A percentile compares a stretch with the other conserved stretches of the same genome.
phyloP scores from a whole-genome alignment of 108 stramenopile species.

The Hondaea fermentalgiana region DNA sequence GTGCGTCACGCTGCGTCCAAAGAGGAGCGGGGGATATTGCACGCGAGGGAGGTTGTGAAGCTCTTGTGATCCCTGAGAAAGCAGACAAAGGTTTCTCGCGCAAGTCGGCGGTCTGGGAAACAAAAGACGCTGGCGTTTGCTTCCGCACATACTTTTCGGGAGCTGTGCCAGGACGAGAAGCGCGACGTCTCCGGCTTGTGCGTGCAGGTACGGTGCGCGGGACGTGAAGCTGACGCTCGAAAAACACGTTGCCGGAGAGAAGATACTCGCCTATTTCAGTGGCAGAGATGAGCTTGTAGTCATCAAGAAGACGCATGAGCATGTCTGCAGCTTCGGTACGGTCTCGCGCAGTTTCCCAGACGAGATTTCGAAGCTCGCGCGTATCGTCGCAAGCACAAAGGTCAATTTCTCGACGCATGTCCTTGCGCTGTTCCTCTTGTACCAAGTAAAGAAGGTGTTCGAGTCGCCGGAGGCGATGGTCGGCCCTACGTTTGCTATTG shows the following conservation, averaged over 20 bases:
- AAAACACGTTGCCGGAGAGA: background rate
- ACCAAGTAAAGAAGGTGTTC: background rate
- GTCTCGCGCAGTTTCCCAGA: background rate
- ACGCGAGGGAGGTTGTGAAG: too few relatives aligned
- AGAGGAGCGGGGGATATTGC: background rate
- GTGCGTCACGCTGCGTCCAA: background rate
- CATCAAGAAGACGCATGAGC: slow-evolving; percentile 20
- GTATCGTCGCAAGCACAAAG: background rate
- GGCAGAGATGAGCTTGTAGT: slow-evolving; percentile 8
- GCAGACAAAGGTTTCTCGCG: too few relatives aligned
- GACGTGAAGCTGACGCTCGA: background rate
- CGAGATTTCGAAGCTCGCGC: too few relatives aligned
- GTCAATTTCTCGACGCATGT: background rate
- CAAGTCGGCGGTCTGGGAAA: too few relatives aligned
- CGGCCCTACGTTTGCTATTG: background rate
- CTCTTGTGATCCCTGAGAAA: too few relatives aligned
- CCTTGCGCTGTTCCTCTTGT: background rate
- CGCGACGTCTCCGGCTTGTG: too few relatives aligned
- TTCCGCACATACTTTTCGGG: too few relatives aligned
- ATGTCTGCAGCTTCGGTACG: slow-evolving; percentile 21
- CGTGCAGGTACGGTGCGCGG: background rate
- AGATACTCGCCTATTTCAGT: slow-evolving; percentile 13
- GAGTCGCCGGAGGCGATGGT: background rate
- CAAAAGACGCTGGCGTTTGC: too few relatives aligned
- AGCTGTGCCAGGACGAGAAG: too few relatives aligned